Base-by-base conservation (phyloP, 163 green algal genomes). In the Prototheca wickerhamii region DNA sequence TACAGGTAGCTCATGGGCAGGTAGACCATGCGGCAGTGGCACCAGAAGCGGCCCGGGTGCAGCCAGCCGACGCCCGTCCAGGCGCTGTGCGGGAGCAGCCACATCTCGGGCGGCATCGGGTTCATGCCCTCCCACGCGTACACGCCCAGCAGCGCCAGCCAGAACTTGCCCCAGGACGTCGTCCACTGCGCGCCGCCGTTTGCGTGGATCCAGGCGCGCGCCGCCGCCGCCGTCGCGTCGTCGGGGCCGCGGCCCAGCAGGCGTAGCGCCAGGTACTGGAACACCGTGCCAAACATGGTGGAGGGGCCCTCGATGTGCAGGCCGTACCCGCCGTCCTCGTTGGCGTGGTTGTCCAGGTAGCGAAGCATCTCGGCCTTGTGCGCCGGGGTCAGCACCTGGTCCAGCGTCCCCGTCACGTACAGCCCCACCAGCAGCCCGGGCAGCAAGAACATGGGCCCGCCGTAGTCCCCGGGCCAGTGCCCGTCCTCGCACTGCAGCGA, bases 21-120 rank as follows among this genome's bases (percentile, higher is more conserved):
- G 77, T 98, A 98, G 37, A 99, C 92, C 93, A 96, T 96, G 65
- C 92, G 82, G 81, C 93, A 98, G 76, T 99, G 93, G 78, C 92
- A 98, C 94, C 94, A 99, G 75, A 95, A 96, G 42, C 93, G 79
- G 0, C 93, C 93, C 3, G 93, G 90, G 79, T 96, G 91, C 43
- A 81, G 35, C 42, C 71, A 85, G 50, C 89, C 88, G 42, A 96
- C 84, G 66, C 88, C 87, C 0, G 79, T 93, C 83, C 82, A 88
- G 18, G 33, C 56, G 42, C 53, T 70, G 78, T 96, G 93, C 4
- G 94, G 94, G 74, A 99, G 82, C 60, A 98, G 79, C 93, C 93
- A 99, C 83, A 96, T 96, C 79, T 99, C 94, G 0, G 94, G 93
- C 0, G 92, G 85, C 59, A 96, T 75, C 10, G 93, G 93, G 84